Evolutionary conservation across 2,329 filamentous ascomycete species (phyloP).

Genomic region (Colletotrichum somersetense): DNA sequence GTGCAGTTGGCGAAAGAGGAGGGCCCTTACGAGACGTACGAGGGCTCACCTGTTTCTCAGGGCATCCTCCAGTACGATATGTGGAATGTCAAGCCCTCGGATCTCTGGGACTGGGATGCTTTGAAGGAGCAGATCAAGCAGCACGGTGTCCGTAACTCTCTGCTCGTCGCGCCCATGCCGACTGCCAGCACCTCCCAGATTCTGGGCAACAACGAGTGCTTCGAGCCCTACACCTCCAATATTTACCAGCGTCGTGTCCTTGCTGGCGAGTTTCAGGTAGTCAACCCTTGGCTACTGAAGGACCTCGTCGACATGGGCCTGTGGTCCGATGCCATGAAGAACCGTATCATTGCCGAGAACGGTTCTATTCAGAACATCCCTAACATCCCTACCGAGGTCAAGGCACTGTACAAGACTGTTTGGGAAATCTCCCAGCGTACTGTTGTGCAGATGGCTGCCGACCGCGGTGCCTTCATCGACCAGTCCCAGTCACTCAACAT

Average conservation of each 20-base stretch:
- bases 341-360: conserved; percentile 97
- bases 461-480: conserved; percentile 98
- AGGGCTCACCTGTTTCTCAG: conserved; percentile 93
- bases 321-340: conserved; percentile 99
- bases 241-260: conserved; percentile 99
- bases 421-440: conserved; percentile 98
- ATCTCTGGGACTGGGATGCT: conserved; percentile 95
- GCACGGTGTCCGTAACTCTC: conserved; percentile 93
- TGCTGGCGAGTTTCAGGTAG: conserved; percentile 98
- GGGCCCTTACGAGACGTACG: conserved; percentile 89
- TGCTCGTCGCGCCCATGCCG: conserved; percentile 96
- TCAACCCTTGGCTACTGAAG: conserved; percentile 98
- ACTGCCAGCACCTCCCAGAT: conserved; percentile 98
- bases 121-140: conserved; percentile 93
- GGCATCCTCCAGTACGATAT: conserved; percentile 98
- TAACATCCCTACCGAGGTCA: conserved; percentile 96
- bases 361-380: conserved; percentile 97
- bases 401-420: conserved; percentile 98
- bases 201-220: conserved; percentile 99
- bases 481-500: conserved; percentile 99
- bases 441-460: conserved; percentile 97
- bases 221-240: conserved; percentile 99
- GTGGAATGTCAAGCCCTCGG: conserved; percentile 94
- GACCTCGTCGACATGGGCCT: conserved; percentile 97
- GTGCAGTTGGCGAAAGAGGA: conserved; percentile 85